A percentile compares a stretch with the other conserved stretches of the same genome.
Evolutionary conservation across 345 rosid species (phyloP).

Genomic region (Melaleuca quinquenervia): DNA sequence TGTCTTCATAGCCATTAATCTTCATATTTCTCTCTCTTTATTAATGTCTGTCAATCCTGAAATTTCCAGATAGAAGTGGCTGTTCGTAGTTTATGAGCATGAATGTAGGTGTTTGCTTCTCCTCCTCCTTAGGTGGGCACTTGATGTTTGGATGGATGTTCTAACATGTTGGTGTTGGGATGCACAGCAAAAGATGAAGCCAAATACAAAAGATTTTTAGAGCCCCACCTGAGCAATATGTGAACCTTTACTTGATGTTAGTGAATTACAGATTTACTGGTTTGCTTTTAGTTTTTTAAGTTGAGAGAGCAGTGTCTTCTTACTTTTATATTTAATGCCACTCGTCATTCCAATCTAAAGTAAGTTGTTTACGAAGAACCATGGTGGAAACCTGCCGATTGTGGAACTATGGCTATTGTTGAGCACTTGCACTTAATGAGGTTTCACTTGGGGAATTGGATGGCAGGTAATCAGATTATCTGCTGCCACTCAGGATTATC

Average conservation of each 20-base stretch:
- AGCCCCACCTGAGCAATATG: background rate
- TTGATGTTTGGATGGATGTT: background rate
- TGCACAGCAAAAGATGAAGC: background rate
- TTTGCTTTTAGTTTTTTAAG: background rate
- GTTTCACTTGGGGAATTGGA: background rate
- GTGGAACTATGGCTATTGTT: background rate
- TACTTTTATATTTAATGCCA: background rate
- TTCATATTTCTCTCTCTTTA: background rate
- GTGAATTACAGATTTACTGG: background rate
- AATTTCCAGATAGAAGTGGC: background rate
- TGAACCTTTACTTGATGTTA: background rate
- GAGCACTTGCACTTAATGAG: background rate
- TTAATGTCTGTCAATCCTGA: background rate
- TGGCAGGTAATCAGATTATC: conserved; percentile 86
- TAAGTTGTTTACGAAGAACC: background rate
- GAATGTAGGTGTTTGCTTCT: background rate
- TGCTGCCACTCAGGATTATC: conserved; percentile 89
- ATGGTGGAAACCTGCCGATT: background rate
- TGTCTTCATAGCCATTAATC: background rate
- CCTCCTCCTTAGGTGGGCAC: background rate
- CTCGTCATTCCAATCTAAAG: background rate
- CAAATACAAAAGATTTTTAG: background rate
- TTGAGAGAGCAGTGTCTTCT: background rate
- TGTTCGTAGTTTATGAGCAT: background rate
- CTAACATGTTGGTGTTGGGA: background rate